Percentiles rank a stretch among this genome's conserved stretches.
Conservation (phyloP, 305 asterid species). For the Fraxinus velutina region DNA sequence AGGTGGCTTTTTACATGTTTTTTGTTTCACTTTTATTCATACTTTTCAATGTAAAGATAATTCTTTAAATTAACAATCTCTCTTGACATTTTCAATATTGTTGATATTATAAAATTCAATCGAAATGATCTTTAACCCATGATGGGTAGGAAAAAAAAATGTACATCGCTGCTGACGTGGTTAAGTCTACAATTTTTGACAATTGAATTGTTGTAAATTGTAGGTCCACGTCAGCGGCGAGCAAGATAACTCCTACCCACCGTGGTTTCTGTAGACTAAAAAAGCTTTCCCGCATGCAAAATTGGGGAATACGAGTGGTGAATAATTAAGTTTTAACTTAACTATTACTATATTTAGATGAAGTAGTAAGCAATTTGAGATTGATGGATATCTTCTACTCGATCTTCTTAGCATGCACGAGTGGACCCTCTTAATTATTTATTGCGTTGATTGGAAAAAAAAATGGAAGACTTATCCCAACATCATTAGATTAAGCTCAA, state of each 20-base stretch:
- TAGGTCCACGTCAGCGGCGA: neutral
- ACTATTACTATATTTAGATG: neutral
- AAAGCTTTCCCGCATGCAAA: neutral
- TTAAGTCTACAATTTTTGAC: too few species aligned
- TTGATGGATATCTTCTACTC: neutral
- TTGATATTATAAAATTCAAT: neutral
- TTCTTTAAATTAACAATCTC: neutral
- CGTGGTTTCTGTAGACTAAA: neutral
- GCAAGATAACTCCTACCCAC: neutral
- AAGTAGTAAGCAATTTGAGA: neutral
- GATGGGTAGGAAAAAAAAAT: too few species aligned
- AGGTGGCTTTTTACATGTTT: constrained; percentile 13
- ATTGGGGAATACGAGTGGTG: neutral
- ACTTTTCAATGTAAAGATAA: neutral
- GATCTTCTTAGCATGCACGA: neutral
- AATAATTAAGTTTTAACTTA: neutral
- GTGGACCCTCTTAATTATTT: neutral
- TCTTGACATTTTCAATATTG: neutral
- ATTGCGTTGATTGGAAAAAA: neutral
- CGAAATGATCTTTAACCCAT: neutral
- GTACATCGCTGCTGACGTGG: too few species aligned
- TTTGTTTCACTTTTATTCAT: neutral
- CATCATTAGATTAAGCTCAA: neutral
- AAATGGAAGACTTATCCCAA: neutral
- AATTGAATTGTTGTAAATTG: too few species aligned